These are phyloP conservation scores for Fusarium papillatum DNA, from an alignment of 2,329 filamentous ascomycete species.

Conservation along the genomic window DNA sequence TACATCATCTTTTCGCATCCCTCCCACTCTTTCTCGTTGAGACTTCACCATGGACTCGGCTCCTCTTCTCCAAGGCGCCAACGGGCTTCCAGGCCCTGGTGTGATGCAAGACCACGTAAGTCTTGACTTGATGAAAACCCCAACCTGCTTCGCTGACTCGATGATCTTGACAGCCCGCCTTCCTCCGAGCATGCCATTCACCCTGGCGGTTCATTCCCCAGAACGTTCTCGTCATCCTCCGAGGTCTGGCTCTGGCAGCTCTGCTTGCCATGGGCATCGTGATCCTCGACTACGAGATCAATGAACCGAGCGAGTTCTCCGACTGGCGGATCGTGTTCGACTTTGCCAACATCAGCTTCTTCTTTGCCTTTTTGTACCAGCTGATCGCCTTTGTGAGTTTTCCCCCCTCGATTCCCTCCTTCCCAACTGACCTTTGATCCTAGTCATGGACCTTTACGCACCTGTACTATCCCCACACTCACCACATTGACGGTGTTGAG, in stretches of 20 bases:
- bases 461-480: conserved; percentile 59
- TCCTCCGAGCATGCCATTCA: conserved; percentile 65
- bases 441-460: conserved; percentile 67
- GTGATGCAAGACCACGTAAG: conserved; percentile 54
- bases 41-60: conserved; percentile 48
- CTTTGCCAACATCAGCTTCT: conserved; percentile 61
- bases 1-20: neutral
- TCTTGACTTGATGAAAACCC: neutral
- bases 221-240: conserved; percentile 58
- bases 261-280: conserved; percentile 57
- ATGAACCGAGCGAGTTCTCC: conserved; percentile 53
- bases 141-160: conserved; percentile 21
- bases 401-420: neutral
- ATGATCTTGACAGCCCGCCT: conserved; percentile 57
- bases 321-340: conserved; percentile 61
- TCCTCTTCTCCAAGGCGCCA: conserved; percentile 49
- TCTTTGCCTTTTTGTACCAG: conserved; percentile 60
- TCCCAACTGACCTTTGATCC: neutral
- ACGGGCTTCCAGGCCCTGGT: conserved; percentile 48
- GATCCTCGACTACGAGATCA: conserved; percentile 60
- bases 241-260: conserved; percentile 58
- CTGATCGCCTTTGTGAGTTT: conserved; percentile 60
- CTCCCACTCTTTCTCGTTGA: neutral
- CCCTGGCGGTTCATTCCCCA: conserved; percentile 63
- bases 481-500: conserved; percentile 53